Evolutionary conservation across 2,329 filamentous ascomycete genomes (phyloP).

Genomic region (Arthrobotrys megalospora): DNA sequence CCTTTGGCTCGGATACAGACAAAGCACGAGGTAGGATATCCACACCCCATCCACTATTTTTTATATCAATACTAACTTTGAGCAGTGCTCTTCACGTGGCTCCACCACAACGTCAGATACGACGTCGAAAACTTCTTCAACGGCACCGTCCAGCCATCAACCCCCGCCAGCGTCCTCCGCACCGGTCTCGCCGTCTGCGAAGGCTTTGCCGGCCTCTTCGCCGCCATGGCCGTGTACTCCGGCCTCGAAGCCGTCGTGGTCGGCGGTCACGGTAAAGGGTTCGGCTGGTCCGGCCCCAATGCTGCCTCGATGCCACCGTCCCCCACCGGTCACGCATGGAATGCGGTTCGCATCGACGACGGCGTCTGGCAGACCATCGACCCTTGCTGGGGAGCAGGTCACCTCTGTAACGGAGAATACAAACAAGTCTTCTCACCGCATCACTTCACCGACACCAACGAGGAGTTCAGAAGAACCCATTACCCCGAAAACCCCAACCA

Average conservation of each 20-base stretch:
- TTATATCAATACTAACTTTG: slow-evolving; percentile 14
- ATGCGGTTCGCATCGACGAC: slow-evolving; percentile 87
- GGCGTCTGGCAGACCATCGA: slow-evolving; percentile 94
- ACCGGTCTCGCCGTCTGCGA: slow-evolving; percentile 89
- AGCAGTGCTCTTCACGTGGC: slow-evolving; percentile 88
- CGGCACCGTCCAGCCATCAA: slow-evolving; percentile 76
- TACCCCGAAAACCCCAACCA: slow-evolving; percentile 76
- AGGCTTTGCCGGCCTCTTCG: slow-evolving; percentile 88
- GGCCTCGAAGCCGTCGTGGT: slow-evolving; percentile 77
- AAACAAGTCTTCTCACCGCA: slow-evolving; percentile 77
- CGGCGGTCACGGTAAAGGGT: slow-evolving; percentile 80
- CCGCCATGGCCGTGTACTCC: slow-evolving; percentile 81
- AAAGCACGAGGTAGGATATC: slow-evolving; percentile 76
- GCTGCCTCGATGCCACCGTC: slow-evolving; percentile 79
- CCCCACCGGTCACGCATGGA: slow-evolving; percentile 86
- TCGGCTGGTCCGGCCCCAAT: slow-evolving; percentile 73
- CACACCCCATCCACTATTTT: background rate
- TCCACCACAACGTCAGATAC: slow-evolving; percentile 92
- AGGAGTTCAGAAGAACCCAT: slow-evolving; percentile 84
- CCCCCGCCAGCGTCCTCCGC: slow-evolving; percentile 80
- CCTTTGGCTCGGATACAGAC: slow-evolving; percentile 86
- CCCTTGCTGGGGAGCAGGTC: slow-evolving; percentile 91
- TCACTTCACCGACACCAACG: slow-evolving; percentile 77
- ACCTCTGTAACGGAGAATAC: slow-evolving; percentile 75
- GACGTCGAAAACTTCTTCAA: slow-evolving; percentile 85